phyloP scores from a whole-genome alignment of 2,329 filamentous ascomycete genomes.

The Clarireedia monteithiana region DNA sequence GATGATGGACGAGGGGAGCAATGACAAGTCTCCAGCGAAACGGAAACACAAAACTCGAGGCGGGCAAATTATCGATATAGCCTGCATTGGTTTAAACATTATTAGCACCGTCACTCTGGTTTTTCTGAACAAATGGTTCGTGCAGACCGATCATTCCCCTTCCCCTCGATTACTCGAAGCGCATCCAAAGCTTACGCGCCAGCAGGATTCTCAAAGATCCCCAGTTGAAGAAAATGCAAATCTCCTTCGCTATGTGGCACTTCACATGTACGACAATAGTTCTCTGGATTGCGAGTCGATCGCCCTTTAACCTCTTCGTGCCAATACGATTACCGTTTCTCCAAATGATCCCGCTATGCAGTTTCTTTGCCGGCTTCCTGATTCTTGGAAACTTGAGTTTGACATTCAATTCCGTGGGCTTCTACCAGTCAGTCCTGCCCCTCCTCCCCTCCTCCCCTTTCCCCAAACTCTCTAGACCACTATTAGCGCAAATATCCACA shows the following conservation, averaged over 20 bases:
- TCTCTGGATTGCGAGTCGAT: constrained; percentile 34
- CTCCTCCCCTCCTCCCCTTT: not conserved
- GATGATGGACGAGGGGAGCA: constrained; percentile 13
- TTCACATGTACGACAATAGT: constrained; percentile 37
- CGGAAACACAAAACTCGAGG: constrained; percentile 9
- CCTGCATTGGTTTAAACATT: constrained; percentile 36
- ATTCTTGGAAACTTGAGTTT: constrained; percentile 38
- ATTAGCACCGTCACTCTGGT: constrained; percentile 36
- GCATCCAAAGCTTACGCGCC: not conserved
- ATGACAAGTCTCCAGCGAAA: not conserved
- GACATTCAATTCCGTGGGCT: constrained; percentile 39
- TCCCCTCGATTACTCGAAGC: not conserved
- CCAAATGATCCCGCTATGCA: constrained; percentile 38
- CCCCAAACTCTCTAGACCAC: not conserved
- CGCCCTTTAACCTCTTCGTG: constrained; percentile 37
- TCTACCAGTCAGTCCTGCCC: constrained; percentile 32
- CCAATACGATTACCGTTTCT: constrained; percentile 35
- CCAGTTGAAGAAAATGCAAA: constrained; percentile 37
- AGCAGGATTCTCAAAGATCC: constrained; percentile 36
- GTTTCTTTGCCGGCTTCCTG: constrained; percentile 39
- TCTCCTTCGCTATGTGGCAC: constrained; percentile 41
- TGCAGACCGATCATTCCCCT: not conserved
- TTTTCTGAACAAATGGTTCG: constrained; percentile 38
- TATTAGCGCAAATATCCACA: too few relatives aligned
- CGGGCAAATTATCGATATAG: constrained; percentile 18